These are phyloP conservation scores for Isatis lusitanica DNA, from an alignment of 441 rosid genomes.

Conservation along the genomic window DNA sequence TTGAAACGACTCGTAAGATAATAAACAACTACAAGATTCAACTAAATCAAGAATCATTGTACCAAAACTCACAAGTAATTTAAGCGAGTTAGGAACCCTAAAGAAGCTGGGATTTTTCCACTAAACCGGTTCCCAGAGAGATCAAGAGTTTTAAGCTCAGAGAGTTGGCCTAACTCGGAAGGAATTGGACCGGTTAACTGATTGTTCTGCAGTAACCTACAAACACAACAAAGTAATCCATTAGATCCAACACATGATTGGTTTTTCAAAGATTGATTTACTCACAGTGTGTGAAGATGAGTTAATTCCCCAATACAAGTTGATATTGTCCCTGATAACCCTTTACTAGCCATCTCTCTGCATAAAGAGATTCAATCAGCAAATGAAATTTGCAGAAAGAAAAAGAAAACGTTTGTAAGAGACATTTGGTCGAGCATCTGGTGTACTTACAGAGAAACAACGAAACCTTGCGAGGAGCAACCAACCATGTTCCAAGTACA, in stretches of 20 bases:
- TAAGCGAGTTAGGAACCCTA: constrained; percentile 68
- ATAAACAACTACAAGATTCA: not conserved
- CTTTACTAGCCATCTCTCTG: constrained; percentile 78
- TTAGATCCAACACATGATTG: constrained; percentile 2
- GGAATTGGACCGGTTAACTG: constrained; percentile 66
- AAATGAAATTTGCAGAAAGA: not conserved
- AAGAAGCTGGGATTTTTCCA: constrained; percentile 76
- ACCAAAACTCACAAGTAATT: constrained; percentile 80
- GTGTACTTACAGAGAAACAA: constrained; percentile 68
- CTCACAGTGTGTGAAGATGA: constrained; percentile 75
- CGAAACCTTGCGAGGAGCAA: constrained; percentile 80
- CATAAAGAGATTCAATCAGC: constrained; percentile 10
- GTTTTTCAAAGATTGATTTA: not conserved
- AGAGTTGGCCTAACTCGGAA: constrained; percentile 66
- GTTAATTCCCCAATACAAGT: constrained; percentile 71
- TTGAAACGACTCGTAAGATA: constrained; percentile 19
- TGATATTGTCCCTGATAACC: constrained; percentile 76
- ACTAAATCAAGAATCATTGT: not conserved
- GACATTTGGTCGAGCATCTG: constrained; percentile 1
- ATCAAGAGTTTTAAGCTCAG: constrained; percentile 78
- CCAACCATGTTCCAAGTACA: constrained; percentile 98
- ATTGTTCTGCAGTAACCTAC: constrained; percentile 74
- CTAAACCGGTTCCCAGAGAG: constrained; percentile 75
- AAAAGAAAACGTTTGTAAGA: not conserved
- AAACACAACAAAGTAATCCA: not conserved